Conservation (phyloP, 1,284 basidiomycete species). For the Abortiporus biennis region DNA sequence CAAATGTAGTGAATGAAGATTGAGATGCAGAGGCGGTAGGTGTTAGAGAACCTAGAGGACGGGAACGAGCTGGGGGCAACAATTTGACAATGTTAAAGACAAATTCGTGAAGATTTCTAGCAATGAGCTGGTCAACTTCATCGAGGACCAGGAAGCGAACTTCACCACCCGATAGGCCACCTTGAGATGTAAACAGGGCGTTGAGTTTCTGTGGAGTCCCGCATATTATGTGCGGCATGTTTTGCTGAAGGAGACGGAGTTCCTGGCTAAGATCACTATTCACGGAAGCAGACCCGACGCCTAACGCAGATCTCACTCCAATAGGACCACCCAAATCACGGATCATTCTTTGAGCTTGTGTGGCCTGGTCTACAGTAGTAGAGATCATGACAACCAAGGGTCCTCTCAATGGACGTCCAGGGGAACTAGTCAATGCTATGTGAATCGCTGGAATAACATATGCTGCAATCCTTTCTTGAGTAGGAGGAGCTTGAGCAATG, state of each 20-base stretch:
- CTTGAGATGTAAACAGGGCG: slow-evolving; percentile 82
- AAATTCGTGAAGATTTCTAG: slow-evolving; percentile 92
- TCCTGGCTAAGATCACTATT: slow-evolving; percentile 69
- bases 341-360: slow-evolving; percentile 96
- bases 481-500: slow-evolving; percentile 97
- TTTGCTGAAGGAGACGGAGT: slow-evolving; percentile 80
- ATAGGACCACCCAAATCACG: slow-evolving; percentile 90
- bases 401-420: slow-evolving; percentile 58
- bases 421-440: slow-evolving; percentile 61
- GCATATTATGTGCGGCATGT: slow-evolving; percentile 90
- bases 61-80: slow-evolving; percentile 79
- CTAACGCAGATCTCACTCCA: slow-evolving; percentile 83
- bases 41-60: slow-evolving; percentile 40
- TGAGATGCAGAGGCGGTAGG: slow-evolving; percentile 32
- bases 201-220: slow-evolving; percentile 96
- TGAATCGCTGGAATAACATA: slow-evolving; percentile 95
- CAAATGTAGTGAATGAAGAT: slow-evolving; percentile 45
- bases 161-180: slow-evolving; percentile 72
- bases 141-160: slow-evolving; percentile 92
- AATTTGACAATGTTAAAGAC: slow-evolving; percentile 90
- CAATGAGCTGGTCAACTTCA: slow-evolving; percentile 97
- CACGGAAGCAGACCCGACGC: slow-evolving; percentile 71
- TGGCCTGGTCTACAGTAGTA: slow-evolving; percentile 97
- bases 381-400: slow-evolving; percentile 91
- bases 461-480: slow-evolving; percentile 95